Evolutionary conservation across 1,284 basidiomycete species (phyloP).

Genomic region (Marasmius tenuissimus): DNA sequence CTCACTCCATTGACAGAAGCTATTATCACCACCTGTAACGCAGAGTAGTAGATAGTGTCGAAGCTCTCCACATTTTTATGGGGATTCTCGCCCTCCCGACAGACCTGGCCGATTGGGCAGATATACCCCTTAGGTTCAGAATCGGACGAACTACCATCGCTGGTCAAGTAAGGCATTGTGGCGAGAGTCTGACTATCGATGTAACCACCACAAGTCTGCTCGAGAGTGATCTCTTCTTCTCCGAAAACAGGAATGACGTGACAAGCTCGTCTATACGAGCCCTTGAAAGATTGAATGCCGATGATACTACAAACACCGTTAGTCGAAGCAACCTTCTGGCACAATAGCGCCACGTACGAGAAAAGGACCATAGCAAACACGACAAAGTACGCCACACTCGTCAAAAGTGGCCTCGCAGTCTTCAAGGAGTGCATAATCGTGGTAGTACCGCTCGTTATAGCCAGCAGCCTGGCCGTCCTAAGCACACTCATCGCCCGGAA

Average conservation of each 20-base stretch:
- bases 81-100: conserved; percentile 76
- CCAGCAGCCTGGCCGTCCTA: conserved; percentile 80
- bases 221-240: conserved; percentile 44
- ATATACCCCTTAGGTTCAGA: conserved; percentile 68
- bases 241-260: conserved; percentile 52
- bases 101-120: conserved; percentile 81
- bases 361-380: conserved; percentile 90
- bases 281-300: conserved; percentile 88
- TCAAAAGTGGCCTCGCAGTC: conserved; percentile 83
- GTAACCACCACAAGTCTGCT: conserved; percentile 78
- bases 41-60: conserved; percentile 85
- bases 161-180: conserved; percentile 45
- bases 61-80: conserved; percentile 75
- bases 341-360: conserved; percentile 51
- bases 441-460: conserved; percentile 91
- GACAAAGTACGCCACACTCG: conserved; percentile 90
- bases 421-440: conserved; percentile 96
- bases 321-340: conserved; percentile 2
- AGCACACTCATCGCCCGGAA: conserved; percentile 92
- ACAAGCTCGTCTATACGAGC: conserved; percentile 74
- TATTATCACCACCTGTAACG: conserved; percentile 85
- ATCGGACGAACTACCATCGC: conserved; percentile 32
- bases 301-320: conserved; percentile 61
- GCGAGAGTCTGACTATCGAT: conserved; percentile 58
- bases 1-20: conserved; percentile 77